Base-by-base conservation (phyloP, 352 stramenopile species). In the Pythium periplocum region DNA sequence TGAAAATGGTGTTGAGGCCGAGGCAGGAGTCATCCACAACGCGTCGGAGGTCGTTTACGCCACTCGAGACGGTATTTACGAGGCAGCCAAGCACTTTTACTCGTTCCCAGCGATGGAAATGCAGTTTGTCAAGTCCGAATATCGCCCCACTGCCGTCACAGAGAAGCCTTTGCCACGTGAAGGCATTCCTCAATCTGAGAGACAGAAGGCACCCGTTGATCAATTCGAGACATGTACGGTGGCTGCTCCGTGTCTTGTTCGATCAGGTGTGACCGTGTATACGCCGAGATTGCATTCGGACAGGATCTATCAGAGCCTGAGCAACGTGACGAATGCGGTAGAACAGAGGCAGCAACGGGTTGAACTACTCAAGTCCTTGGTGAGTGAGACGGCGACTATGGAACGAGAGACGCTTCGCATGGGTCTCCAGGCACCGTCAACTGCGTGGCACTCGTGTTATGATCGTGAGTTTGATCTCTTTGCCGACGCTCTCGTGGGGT, bases 261-360 rank as follows among this genome's bases (percentile, higher is more conserved):
- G 71, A 17, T 90, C 78, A 9, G 62, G 74, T 31, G 72, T 90
- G 31, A 90, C 78, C 0, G 71, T 90, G 50, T 87, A 76, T 51
- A 86, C 78, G 1, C 78, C 78, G 0, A 52, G 62, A 8, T 49
- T 90, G 38, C 35, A 26, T 26, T 26, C 17, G 17, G 17, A 26
- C 0, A 26, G 17, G 17, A 26, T 26, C 17, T 26, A 26, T 26
- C 17, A 26, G 17, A 26, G 17, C 17, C 17, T 26, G 17, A 26
- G 17, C 17, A 26, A 26, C 17, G 17, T 26, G 17, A 26, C 17
- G 17, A 26, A 26, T 26, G 17, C 17, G 17, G 17, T 26, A 26
- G 17, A 26, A 26, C 17, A 26, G 17, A 26, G 17, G 17, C 17
- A 26, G 17, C 17, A 26, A 26, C 17, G 17, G 17, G 17, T 26